Evolutionary conservation across 176 grass and related monocot genomes (phyloP).

Genomic region (Bromus sterilis): DNA sequence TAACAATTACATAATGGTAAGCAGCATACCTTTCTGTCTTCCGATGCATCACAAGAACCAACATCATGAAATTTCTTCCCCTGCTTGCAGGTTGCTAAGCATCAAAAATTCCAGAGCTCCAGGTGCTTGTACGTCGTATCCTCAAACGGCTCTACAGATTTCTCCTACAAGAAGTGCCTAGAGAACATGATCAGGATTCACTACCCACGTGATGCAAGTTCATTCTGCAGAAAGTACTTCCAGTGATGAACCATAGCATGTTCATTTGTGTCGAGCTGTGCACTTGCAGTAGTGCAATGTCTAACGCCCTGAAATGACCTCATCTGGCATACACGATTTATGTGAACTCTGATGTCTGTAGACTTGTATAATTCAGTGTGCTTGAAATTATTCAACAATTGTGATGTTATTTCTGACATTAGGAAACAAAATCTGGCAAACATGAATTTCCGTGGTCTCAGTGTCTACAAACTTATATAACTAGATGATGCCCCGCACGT

Average conservation of each 20-base stretch:
- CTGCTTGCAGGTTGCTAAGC: constrained; percentile 26
- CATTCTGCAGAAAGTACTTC: constrained; percentile 46
- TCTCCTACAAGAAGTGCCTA: constrained; percentile 56
- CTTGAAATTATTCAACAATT: neutral
- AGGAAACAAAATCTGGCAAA: neutral
- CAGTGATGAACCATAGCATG: constrained; percentile 8
- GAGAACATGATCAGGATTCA: constrained; percentile 36
- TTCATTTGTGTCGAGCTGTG: neutral
- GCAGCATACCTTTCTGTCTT: neutral
- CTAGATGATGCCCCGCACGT: no score
- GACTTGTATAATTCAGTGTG: constrained; percentile 14
- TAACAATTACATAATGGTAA: constrained; percentile 38
- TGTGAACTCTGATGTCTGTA: neutral
- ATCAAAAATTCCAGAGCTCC: constrained; percentile 20
- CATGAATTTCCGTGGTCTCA: neutral
- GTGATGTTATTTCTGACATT: constrained; percentile 4
- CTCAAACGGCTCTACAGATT: constrained; percentile 23
- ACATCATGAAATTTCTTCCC: neutral
- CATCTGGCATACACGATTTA: neutral
- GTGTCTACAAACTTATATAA: constrained; percentile 12
- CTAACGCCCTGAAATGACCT: neutral
- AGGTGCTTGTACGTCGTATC: constrained; percentile 40
- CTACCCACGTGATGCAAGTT: constrained; percentile 21
- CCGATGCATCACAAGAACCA: neutral
- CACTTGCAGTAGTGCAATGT: neutral